Percentiles rank a stretch among this genome's conserved stretches.
Conservation (phyloP, 2,329 filamentous ascomycete species). For the Dothidotthia symphoricarpi region DNA sequence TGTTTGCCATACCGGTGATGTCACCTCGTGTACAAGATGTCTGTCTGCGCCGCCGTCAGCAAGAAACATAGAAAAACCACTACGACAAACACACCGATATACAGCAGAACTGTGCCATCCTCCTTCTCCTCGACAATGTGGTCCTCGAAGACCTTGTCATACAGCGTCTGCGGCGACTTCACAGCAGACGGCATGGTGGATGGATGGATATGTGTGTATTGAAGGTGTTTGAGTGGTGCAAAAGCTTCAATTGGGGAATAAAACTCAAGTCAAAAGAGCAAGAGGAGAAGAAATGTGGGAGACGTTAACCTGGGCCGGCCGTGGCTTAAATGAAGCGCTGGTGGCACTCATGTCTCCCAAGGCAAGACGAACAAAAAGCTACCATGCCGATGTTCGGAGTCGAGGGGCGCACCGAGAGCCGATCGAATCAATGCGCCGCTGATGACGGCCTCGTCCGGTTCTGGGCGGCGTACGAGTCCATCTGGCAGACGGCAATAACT, state of each 20-base stretch:
- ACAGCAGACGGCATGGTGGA: slow-evolving; percentile 72
- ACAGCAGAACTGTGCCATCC: slow-evolving; percentile 87
- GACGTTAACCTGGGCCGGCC: too few species aligned
- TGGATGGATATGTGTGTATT: slow-evolving; percentile 5
- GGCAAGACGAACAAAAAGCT: slow-evolving; percentile 29
- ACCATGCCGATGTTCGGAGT: slow-evolving; percentile 34
- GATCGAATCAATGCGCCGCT: slow-evolving; percentile 24
- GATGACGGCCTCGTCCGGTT: slow-evolving; percentile 23
- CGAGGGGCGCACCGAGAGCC: slow-evolving; percentile 14
- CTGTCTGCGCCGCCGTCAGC: slow-evolving; percentile 60
- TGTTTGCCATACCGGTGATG: slow-evolving; percentile 70
- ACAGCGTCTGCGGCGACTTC: slow-evolving; percentile 75
- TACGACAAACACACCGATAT: slow-evolving; percentile 68
- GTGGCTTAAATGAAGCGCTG: slow-evolving; percentile 23
- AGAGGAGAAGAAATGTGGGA: too few species aligned
- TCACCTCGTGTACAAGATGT: slow-evolving; percentile 97
- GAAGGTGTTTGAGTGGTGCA: slow-evolving; percentile 2
- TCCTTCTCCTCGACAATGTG: slow-evolving; percentile 95
- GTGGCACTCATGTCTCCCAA: slow-evolving; percentile 26
- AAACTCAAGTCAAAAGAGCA: too few species aligned
- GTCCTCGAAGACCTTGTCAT: slow-evolving; percentile 95
- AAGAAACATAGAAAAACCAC: not conserved
- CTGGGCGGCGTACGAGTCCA: slow-evolving; percentile 4
- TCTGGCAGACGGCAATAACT: not conserved
- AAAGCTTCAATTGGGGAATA: not conserved